Percentiles rank a stretch among this genome's conserved stretches.
Evolutionary conservation across 768 basidiomycete species (phyloP).

Genomic region (Pisolithus marmoratus): DNA sequence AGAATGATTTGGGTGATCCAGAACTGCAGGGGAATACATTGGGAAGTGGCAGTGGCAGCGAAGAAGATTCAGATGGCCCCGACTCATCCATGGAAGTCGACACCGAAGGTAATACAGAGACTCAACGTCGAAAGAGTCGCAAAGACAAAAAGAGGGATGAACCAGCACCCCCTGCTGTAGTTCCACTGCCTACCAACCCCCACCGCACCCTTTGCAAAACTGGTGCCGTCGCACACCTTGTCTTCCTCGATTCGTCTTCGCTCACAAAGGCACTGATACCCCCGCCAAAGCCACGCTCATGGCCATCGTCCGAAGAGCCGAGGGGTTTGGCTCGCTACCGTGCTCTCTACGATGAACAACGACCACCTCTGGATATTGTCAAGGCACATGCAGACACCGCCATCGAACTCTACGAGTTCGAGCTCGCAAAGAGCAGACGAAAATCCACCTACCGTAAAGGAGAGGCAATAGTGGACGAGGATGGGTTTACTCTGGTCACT

Average conservation of each 20-base stretch:
- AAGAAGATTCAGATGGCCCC: conserved; percentile 4
- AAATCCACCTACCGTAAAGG: conserved; percentile 70
- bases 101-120: conserved; percentile 2
- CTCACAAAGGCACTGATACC: conserved; percentile 58
- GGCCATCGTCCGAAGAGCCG: conserved; percentile 60
- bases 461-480: conserved; percentile 87
- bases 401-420: conserved; percentile 71
- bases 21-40: conserved; percentile 2
- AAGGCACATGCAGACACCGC: conserved; percentile 76
- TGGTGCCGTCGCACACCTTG: conserved; percentile 65
- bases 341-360: conserved; percentile 54
- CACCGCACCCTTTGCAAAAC: conserved; percentile 57
- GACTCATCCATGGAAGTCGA: conserved; percentile 6
- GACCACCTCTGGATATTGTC: conserved; percentile 70
- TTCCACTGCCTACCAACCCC: conserved; percentile 50
- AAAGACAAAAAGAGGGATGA: conserved; percentile 17
- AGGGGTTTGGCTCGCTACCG: conserved; percentile 70
- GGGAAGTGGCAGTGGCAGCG: conserved; percentile 25
- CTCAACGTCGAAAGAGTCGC: conserved; percentile 28
- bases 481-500: conserved; percentile 93
- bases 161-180: conserved; percentile 42
- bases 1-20: conserved; percentile 32
- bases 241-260: conserved; percentile 68
- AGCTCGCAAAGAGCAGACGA: conserved; percentile 47
- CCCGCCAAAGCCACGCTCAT: conserved; percentile 47